A percentile compares a stretch with the other conserved stretches of the same genome.
These are phyloP conservation scores for Atkinsonella texensis DNA, from an alignment of 2,329 filamentous ascomycete species.

Conservation along the genomic window DNA sequence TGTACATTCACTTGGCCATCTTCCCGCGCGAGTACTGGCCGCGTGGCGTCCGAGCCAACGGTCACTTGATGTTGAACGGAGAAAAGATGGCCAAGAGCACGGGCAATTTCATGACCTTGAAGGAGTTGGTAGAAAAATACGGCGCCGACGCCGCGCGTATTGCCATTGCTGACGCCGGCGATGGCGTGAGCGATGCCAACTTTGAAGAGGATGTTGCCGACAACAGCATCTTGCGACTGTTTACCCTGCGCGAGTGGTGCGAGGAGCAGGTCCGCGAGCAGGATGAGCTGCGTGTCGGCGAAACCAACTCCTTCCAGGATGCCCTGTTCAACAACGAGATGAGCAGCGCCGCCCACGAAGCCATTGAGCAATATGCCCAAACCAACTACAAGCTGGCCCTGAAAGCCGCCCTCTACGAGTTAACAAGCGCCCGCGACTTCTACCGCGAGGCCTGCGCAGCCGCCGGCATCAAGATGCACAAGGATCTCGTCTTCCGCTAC, in stretches of 20 bases:
- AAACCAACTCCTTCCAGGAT: constrained; percentile 70
- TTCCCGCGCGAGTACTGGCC: constrained; percentile 89
- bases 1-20: constrained; percentile 86
- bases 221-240: constrained; percentile 77
- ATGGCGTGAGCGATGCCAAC: constrained; percentile 91
- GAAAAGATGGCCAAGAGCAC: constrained; percentile 99
- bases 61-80: constrained; percentile 86
- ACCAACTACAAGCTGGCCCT: constrained; percentile 73
- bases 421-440: constrained; percentile 76
- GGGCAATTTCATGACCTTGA: constrained; percentile 90
- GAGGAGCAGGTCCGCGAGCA: constrained; percentile 70
- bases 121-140: constrained; percentile 79
- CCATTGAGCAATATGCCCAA: constrained; percentile 63
- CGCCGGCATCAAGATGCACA: constrained; percentile 76
- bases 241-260: constrained; percentile 76
- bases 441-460: constrained; percentile 75
- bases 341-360: constrained; percentile 69
- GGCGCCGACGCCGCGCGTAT: constrained; percentile 88
- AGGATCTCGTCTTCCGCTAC: constrained; percentile 65
- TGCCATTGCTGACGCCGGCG: constrained; percentile 86
- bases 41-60: constrained; percentile 72
- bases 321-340: constrained; percentile 88
- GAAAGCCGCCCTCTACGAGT: constrained; percentile 79
- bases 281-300: constrained; percentile 57
- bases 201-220: constrained; percentile 94